A percentile compares a stretch with the other conserved stretches of the same genome.
phyloP scores from a whole-genome alignment of 805 yeast species.

The Diddensiella transvaalensis region DNA sequence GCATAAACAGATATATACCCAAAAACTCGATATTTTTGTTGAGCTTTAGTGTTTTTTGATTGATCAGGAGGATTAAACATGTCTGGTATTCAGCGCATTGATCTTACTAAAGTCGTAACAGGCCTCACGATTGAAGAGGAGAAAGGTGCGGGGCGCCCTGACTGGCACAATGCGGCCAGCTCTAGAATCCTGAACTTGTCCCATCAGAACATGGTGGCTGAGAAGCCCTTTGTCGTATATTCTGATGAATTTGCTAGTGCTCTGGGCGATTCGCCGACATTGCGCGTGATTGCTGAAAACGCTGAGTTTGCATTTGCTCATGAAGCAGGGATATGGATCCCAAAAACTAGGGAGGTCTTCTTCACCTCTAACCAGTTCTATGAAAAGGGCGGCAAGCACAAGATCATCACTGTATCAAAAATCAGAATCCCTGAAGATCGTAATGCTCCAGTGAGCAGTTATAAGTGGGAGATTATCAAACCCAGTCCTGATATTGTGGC shows the following conservation, averaged over 20 bases:
- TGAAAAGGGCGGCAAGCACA: constrained; percentile 3
- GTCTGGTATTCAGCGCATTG: neutral
- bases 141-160: neutral
- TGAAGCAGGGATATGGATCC: constrained; percentile 31
- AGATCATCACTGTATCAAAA: constrained; percentile 15
- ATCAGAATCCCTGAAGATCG: constrained; percentile 16
- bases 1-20: neutral
- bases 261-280: constrained; percentile 18
- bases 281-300: constrained; percentile 23
- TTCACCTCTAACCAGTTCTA: constrained; percentile 29
- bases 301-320: constrained; percentile 26
- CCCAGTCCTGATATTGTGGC: constrained; percentile 23
- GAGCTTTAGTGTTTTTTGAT: neutral
- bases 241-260: constrained; percentile 18
- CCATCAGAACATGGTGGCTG: neutral
- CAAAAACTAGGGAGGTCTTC: constrained; percentile 24
- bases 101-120: neutral
- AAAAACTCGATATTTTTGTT: no score
- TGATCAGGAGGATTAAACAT: neutral
- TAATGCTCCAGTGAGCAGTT: constrained; percentile 6
- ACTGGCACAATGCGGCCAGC: neutral
- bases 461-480: constrained; percentile 22
- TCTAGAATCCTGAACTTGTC: neutral
- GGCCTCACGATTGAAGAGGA: neutral
- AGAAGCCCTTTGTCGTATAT: constrained; percentile 21